phyloP scores from a whole-genome alignment of 2,329 filamentous ascomycete genomes.

The Hymenoscyphus scutula region DNA sequence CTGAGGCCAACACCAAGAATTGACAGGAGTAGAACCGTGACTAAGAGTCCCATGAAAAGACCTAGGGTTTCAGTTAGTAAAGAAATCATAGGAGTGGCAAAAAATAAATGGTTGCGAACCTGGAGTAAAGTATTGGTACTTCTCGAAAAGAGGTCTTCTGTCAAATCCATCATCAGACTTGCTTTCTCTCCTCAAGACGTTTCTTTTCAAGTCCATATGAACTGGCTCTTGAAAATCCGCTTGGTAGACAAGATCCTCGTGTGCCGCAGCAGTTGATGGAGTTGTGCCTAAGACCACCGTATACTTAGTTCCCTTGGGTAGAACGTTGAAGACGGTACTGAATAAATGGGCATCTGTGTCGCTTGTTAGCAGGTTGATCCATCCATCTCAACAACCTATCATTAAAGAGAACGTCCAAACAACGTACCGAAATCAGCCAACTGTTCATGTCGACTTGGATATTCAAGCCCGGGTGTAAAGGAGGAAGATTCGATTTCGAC shows the following conservation, averaged over 20 bases:
- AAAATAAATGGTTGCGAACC: slow-evolving; percentile 51
- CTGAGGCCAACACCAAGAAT: slow-evolving; percentile 78
- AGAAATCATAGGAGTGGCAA: not conserved
- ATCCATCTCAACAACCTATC: not conserved
- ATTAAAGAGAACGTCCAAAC: not conserved
- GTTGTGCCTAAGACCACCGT: slow-evolving; percentile 76
- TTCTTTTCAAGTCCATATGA: slow-evolving; percentile 73
- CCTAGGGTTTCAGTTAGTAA: slow-evolving; percentile 47
- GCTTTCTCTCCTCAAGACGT: slow-evolving; percentile 33
- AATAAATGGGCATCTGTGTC: slow-evolving; percentile 28
- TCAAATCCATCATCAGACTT: slow-evolving; percentile 42
- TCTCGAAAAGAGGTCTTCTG: slow-evolving; percentile 70
- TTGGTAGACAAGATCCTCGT: slow-evolving; percentile 50
- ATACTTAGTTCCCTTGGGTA: slow-evolving; percentile 46
- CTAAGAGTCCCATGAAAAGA: slow-evolving; percentile 82
- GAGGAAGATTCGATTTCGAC: not conserved
- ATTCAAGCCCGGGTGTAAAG: not conserved
- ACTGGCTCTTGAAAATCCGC: slow-evolving; percentile 59
- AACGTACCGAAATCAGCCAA: slow-evolving; percentile 1
- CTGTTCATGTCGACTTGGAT: not conserved
- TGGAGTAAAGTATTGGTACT: slow-evolving; percentile 91
- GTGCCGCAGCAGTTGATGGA: slow-evolving; percentile 36
- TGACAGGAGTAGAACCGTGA: slow-evolving; percentile 66
- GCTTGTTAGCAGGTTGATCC: not conserved
- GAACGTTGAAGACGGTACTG: slow-evolving; percentile 38